Conservation (phyloP, 768 basidiomycete species). For the Phallus indusiatus region DNA sequence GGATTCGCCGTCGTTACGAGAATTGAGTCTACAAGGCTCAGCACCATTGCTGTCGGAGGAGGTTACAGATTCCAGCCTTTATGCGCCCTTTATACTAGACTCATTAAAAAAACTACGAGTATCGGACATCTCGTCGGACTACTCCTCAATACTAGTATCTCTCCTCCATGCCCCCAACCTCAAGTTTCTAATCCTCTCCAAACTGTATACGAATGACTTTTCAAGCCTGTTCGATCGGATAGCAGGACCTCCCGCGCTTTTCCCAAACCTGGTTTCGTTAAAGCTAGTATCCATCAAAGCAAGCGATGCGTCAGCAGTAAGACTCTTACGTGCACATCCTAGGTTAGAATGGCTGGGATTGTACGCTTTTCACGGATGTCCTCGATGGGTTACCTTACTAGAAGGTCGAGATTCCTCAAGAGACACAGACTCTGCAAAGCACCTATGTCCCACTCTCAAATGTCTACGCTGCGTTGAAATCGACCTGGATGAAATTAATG, state of each 20-base stretch:
- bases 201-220: slow-evolving; percentile 45
- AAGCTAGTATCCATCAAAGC: slow-evolving; percentile 4
- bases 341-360: slow-evolving; percentile 18
- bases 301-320: neutral
- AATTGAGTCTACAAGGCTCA: slow-evolving; percentile 44
- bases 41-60: slow-evolving; percentile 30
- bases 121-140: neutral
- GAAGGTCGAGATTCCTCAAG: neutral
- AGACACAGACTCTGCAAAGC: no score
- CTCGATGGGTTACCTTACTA: slow-evolving; percentile 19
- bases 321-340: slow-evolving; percentile 15
- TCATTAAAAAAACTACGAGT: neutral
- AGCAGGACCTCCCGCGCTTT: slow-evolving; percentile 43
- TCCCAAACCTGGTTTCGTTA: slow-evolving; percentile 16
- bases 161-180: slow-evolving; percentile 19
- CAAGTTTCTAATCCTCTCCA: slow-evolving; percentile 38
- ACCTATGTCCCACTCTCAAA: slow-evolving; percentile 9
- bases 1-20: slow-evolving; percentile 42
- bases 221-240: slow-evolving; percentile 37
- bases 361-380: slow-evolving; percentile 17
- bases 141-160: neutral
- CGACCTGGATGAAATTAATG: neutral
- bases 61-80: neutral
- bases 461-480: slow-evolving; percentile 1
- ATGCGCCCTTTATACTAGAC: neutral